A percentile compares a stretch with the other conserved stretches of the same genome.
Evolutionary conservation across 2,329 filamentous ascomycete species (phyloP).

Genomic region (Elsinoe necatrix): DNA sequence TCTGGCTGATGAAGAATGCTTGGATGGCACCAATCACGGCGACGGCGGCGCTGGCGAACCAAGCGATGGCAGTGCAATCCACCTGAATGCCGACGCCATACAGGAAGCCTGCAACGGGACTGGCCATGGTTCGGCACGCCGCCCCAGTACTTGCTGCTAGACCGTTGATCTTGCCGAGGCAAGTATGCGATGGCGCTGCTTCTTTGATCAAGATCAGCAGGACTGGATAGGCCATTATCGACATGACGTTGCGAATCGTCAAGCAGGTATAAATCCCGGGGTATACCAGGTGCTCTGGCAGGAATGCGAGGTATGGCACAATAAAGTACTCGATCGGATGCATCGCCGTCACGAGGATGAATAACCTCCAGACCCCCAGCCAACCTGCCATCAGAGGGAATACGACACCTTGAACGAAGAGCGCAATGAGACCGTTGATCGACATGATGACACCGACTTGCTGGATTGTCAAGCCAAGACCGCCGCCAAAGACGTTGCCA

Average conservation of each 20-base stretch:
- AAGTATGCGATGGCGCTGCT: conserved; percentile 53
- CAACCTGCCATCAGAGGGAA: conserved; percentile 57
- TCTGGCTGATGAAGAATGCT: conserved; percentile 46
- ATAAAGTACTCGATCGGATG: conserved; percentile 62
- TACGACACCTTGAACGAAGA: conserved; percentile 63
- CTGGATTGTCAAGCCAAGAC: conserved; percentile 57
- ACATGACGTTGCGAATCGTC: conserved; percentile 56
- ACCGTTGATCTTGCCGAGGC: conserved; percentile 63
- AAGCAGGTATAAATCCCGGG: conserved; percentile 58
- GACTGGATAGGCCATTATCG: conserved; percentile 60
- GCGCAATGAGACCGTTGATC: conserved; percentile 61
- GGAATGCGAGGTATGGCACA: conserved; percentile 57
- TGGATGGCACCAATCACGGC: conserved; percentile 50
- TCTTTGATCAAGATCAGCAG: conserved; percentile 66
- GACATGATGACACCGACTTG: conserved; percentile 61
- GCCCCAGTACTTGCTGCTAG: conserved; percentile 65
- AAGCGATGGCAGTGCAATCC: conserved; percentile 53
- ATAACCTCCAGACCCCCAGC: conserved; percentile 59
- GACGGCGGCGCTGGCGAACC: conserved; percentile 52
- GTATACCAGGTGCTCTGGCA: conserved; percentile 48
- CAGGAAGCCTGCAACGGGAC: conserved; percentile 58
- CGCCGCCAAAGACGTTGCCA: conserved; percentile 39
- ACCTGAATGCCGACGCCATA: conserved; percentile 54
- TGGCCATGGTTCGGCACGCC: conserved; percentile 59
- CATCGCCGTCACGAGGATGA: conserved; percentile 55